Base-by-base conservation (phyloP, 306 rosid species). In the Phaseolus lunatus region DNA sequence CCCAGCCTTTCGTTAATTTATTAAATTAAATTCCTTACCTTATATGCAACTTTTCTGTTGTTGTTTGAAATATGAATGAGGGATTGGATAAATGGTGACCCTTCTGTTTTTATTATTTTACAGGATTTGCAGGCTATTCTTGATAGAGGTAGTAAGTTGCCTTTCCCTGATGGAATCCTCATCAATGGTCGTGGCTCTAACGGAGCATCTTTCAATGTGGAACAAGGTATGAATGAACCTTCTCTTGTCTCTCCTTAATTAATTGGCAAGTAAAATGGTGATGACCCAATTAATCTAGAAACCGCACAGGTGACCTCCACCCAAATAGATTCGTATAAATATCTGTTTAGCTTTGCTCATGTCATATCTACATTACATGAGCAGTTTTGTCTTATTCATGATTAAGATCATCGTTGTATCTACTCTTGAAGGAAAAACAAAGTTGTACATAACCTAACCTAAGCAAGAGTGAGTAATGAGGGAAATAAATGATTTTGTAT, bases 111-210 rank as follows among this genome's bases (percentile, higher is more conserved):
- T 23, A 2, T 18, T 41, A 13, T 67, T 15, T 67, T 3, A 14
- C 70, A 95, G 98, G 73, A 79, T 47, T 82, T 95, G 87, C 82
- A 68, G 76, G 88, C 80, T 20, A 85, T 84, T 68, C 87, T 92
- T 73, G 99, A 95, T 58, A 18, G 65, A 19, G 99, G 99, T n/a
- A 87, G 66, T 27, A 95, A 78, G 86, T 87, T 92, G 5, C 91
- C 91, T 41, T 83, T 82, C 66, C 89, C 97, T 12, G 99, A 95
- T 80, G 99, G 97, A 52, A 81, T 95, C 73, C 99, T 95, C 15
- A 89, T 95, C 81, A 95, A 95, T 81, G 99, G 99, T 24, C 97
- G 99, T 5, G 99, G 97, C 13, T 76, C 97, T 22, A 87, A 86
- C n/a, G 92, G 91, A 18, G 86, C 87, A 43, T 78, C 89, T 78